These are phyloP conservation scores for Phialophora macrospora DNA, from an alignment of 2,329 filamentous ascomycete genomes.

Conservation along the genomic window DNA sequence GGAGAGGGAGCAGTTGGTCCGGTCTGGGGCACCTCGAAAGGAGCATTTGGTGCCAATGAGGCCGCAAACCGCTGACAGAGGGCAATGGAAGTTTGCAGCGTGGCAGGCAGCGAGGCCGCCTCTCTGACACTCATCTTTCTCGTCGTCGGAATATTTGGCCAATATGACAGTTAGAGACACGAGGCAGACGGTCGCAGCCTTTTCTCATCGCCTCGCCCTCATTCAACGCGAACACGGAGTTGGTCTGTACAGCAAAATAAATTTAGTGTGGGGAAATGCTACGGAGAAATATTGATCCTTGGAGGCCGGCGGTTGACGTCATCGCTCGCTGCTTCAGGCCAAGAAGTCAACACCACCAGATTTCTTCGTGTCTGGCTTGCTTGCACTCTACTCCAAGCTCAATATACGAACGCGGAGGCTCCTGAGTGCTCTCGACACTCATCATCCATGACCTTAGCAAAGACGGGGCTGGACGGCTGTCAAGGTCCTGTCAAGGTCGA, in stretches of 20 bases:
- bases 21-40: slow-evolving; percentile 19
- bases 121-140: not conserved
- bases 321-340: not conserved
- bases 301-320: not conserved
- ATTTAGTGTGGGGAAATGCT: not conserved
- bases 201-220: not conserved
- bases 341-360: not conserved
- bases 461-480: not conserved
- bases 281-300: slow-evolving; percentile 1
- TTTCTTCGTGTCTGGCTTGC: not conserved
- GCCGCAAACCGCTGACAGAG: slow-evolving; percentile 33
- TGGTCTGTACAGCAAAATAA: not conserved
- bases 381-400: not conserved
- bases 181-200: not conserved
- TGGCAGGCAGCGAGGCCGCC: slow-evolving; percentile 28
- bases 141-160: too few relatives aligned
- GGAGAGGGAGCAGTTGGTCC: slow-evolving; percentile 43
- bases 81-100: slow-evolving; percentile 29
- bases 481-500: not conserved
- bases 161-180: not conserved
- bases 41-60: slow-evolving; percentile 28
- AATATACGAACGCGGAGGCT: not conserved
- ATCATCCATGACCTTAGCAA: not conserved
- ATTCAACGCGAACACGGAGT: not conserved
- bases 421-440: not conserved